Percentiles rank a stretch among this genome's conserved stretches.
These are phyloP conservation scores for Colletotrichum trifolii DNA, from an alignment of 2,329 filamentous ascomycete genomes.

Conservation along the genomic window DNA sequence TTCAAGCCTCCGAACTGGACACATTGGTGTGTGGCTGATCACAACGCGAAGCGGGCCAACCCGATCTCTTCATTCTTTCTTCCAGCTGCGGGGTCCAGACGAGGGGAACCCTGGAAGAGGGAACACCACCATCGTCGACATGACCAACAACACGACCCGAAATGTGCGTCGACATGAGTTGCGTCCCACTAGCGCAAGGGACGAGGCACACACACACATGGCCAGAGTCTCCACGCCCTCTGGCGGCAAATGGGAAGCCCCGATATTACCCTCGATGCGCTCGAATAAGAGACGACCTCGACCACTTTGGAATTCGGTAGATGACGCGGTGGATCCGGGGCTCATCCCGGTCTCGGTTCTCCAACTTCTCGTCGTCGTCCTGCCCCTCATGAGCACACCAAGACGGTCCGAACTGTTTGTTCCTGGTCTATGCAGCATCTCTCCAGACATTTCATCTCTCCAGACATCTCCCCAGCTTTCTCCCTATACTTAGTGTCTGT, in stretches of 20 bases:
- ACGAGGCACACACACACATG: background rate
- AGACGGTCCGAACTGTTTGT: slow-evolving; percentile 1
- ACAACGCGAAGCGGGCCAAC: too few species aligned
- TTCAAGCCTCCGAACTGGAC: too few species aligned
- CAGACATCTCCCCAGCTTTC: slow-evolving; percentile 16
- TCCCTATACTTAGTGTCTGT: background rate
- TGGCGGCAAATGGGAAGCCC: slow-evolving; percentile 22
- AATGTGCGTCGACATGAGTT: too few species aligned
- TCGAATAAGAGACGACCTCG: slow-evolving; percentile 25
- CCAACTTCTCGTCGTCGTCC: slow-evolving; percentile 31
- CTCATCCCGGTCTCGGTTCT: slow-evolving; percentile 26
- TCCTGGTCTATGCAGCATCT: background rate
- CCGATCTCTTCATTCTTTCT: too few species aligned
- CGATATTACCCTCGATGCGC: slow-evolving; percentile 28
- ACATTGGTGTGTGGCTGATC: too few species aligned
- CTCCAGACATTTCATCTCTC: background rate
- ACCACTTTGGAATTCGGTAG: slow-evolving; percentile 15
- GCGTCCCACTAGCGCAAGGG: slow-evolving; percentile 4
- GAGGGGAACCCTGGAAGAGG: too few species aligned
- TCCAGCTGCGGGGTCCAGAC: too few species aligned
- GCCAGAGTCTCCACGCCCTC: slow-evolving; percentile 1
- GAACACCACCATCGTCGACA: too few species aligned
- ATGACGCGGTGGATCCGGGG: slow-evolving; percentile 29
- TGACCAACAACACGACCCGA: too few species aligned
- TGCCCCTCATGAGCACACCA: background rate